Conservation (phyloP, 495 filamentous ascomycete genomes). For the Annulohypoxylon maeteangense region DNA sequence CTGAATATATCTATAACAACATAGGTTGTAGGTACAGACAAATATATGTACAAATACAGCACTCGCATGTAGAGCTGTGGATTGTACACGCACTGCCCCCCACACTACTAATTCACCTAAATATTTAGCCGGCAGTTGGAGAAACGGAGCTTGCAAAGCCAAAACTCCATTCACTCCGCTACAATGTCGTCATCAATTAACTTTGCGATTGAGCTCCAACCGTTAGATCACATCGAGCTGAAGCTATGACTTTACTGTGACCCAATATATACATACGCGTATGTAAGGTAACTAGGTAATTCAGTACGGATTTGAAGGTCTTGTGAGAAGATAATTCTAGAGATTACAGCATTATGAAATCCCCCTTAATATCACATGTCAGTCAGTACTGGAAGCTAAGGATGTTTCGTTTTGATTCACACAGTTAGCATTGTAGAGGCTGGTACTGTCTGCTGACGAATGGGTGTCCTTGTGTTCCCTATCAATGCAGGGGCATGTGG, state of each 20-base stretch:
- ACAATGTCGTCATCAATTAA: conserved; percentile 33
- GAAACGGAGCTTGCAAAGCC: conserved; percentile 13
- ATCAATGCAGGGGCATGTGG: conserved; percentile 40
- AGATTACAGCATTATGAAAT: conserved; percentile 10
- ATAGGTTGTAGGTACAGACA: not conserved
- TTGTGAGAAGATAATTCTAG: not conserved
- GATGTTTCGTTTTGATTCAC: conserved; percentile 28
- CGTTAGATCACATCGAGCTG: not conserved
- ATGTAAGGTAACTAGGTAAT: not conserved
- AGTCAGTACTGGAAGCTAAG: not conserved
- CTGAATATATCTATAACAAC: not conserved
- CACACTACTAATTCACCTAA: conserved; percentile 7
- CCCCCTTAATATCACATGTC: conserved; percentile 34
- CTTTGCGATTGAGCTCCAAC: not conserved
- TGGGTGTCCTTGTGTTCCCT: not conserved
- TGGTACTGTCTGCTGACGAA: conserved; percentile 12
- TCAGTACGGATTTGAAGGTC: not conserved
- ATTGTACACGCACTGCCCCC: conserved; percentile 1
- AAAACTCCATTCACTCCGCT: conserved; percentile 34
- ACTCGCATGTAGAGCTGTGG: not conserved
- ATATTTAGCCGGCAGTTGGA: conserved; percentile 8
- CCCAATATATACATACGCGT: not conserved
- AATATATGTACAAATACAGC: not conserved
- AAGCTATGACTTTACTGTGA: conserved; percentile 1
- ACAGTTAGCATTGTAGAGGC: conserved; percentile 10